Conservation (phyloP, 1,284 basidiomycete species). For the Rhodotorula sp. region DNA sequence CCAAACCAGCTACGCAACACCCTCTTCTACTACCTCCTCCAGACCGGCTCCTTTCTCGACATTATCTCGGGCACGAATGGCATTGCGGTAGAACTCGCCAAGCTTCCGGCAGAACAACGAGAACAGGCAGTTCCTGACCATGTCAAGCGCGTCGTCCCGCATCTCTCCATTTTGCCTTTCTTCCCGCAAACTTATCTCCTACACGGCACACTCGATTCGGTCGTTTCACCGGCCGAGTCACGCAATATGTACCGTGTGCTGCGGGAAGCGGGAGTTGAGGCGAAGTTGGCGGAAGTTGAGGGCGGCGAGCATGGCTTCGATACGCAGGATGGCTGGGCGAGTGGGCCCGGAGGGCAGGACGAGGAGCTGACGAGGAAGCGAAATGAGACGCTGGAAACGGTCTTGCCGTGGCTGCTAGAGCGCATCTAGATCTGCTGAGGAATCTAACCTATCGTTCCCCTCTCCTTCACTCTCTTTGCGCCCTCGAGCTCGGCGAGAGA, state of each 20-base stretch:
- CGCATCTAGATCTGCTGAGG: not conserved
- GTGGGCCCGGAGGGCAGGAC: not conserved
- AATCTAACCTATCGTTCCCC: no score
- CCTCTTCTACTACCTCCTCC: conserved; percentile 12
- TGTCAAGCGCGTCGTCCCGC: not conserved
- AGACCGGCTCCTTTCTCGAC: conserved; percentile 10
- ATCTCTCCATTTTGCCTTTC: not conserved
- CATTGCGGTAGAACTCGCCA: not conserved
- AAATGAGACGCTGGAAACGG: not conserved
- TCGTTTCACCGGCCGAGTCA: conserved; percentile 4
- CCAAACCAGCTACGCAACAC: not conserved
- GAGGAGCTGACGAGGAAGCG: not conserved
- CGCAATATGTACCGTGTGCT: not conserved
- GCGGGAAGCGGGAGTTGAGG: not conserved
- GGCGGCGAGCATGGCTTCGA: conserved; percentile 18
- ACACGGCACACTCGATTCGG: conserved; percentile 1
- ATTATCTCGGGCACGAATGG: not conserved
- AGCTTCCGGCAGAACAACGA: not conserved
- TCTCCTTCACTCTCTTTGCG: no score
- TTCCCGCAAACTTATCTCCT: conserved; percentile 10
- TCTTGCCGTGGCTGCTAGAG: conserved; percentile 13
- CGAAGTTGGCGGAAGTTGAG: conserved; percentile 6
- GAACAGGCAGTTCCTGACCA: not conserved
- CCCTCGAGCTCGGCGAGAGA: not conserved
- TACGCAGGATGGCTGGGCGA: not conserved